A percentile compares a stretch with the other conserved stretches of the same genome.
These are phyloP conservation scores for Sporothrix luriei DNA, from an alignment of 2,329 filamentous ascomycete species.

Conservation along the genomic window DNA sequence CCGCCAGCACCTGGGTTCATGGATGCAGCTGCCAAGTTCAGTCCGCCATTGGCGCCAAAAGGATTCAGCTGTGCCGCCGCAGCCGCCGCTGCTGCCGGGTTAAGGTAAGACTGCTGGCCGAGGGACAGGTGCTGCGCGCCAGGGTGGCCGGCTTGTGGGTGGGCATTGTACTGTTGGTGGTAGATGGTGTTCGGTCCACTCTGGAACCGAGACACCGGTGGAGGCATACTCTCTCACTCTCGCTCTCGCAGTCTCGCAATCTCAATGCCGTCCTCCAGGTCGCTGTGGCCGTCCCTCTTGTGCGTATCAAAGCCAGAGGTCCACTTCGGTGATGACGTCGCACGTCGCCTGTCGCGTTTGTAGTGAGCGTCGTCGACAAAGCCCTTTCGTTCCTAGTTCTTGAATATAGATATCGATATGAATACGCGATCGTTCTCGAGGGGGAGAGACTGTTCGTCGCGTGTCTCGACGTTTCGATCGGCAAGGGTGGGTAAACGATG, in stretches of 20 bases:
- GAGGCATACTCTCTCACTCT: constrained; percentile 43
- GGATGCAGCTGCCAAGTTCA: constrained; percentile 51
- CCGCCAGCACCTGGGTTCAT: constrained; percentile 53
- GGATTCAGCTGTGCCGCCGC: constrained; percentile 60
- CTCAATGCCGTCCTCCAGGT: neutral
- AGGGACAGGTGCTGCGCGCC: constrained; percentile 56
- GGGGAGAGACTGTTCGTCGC: neutral
- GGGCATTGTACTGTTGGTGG: constrained; percentile 58
- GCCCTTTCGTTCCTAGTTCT: too few relatives aligned
- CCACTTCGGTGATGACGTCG: neutral
- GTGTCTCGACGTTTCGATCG: neutral
- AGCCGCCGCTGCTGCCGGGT: constrained; percentile 46
- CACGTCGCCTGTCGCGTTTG: constrained; percentile 8
- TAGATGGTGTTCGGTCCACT: constrained; percentile 53
- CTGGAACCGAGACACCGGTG: constrained; percentile 51
- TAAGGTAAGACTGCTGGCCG: constrained; percentile 71
- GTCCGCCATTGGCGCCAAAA: constrained; percentile 62
- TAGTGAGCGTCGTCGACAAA: neutral
- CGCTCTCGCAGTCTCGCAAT: constrained; percentile 23
- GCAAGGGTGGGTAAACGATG: constrained; percentile 1
- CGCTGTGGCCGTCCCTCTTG: neutral
- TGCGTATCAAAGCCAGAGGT: neutral
- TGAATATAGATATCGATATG: neutral
- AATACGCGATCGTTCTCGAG: neutral
- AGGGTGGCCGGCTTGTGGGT: constrained; percentile 52